Base-by-base conservation (phyloP, 768 basidiomycete species). In the Boletus pseudo-olivaceus region DNA sequence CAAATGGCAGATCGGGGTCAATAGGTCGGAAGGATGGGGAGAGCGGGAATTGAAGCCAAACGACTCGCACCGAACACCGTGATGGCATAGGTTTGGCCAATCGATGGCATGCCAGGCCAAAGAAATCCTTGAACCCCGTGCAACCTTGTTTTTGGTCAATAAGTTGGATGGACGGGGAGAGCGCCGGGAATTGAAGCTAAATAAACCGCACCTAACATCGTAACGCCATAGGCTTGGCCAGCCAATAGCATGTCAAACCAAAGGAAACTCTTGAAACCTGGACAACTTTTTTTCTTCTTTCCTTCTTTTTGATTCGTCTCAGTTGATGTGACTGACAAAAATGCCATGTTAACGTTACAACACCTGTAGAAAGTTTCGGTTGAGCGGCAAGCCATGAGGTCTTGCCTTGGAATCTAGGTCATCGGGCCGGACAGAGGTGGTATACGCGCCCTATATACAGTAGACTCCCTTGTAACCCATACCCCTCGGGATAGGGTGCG, bases 281-380 rank as follows among this genome's bases (percentile, higher is more conserved):
- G n/a, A n/a, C n/a, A n/a, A n/a, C n/a, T n/a, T n/a, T n/a, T n/a
- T n/a, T n/a, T n/a, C n/a, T n/a, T n/a, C n/a, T n/a, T n/a, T n/a
- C n/a, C n/a, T n/a, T n/a, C n/a, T n/a, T n/a, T n/a, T n/a, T n/a
- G n/a, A n/a, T n/a, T n/a, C n/a, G n/a, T n/a, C n/a, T n/a, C n/a
- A 26, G 11, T 35, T 53, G n/a, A 26, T 23, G 26, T 47, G 54
- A 33, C 54, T 2, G 17, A 9, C 2, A 41, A 37, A 12, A 33
- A 19, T 35, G 45, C n/a, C 43, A 41, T 47, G 54, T 34, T 45
- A 56, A 38, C 20, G 26, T 47, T 37, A 35, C 54, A 48, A 20
- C 29, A 39, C 17, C n/a, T n/a, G n/a, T n/a, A n/a, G n/a, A n/a
- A n/a, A n/a, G n/a, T n/a, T n/a, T n/a, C n/a, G n/a, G n/a, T n/a